A percentile compares a stretch with the other conserved stretches of the same genome.
Conservation (phyloP, 108 stramenopile genomes). For the Cyclotella choctawhatcheeana region DNA sequence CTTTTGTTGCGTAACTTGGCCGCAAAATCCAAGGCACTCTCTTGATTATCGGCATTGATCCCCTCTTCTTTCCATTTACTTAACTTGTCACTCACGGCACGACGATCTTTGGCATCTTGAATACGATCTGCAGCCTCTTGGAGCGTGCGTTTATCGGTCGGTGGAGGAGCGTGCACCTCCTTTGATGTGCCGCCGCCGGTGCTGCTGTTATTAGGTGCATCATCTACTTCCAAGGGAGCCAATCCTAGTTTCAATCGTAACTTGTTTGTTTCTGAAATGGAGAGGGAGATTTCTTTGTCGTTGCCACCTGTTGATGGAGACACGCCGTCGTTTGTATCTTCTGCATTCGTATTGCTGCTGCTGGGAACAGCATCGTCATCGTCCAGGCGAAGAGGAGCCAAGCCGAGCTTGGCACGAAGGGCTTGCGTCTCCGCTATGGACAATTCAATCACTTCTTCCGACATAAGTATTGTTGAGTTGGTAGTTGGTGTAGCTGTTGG, state of each 20-base stretch:
- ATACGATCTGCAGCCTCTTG: constrained; percentile 58
- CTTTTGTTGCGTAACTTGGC: constrained; percentile 56
- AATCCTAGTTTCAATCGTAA: constrained; percentile 79
- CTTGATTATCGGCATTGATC: constrained; percentile 10
- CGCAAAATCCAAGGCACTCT: constrained; percentile 68
- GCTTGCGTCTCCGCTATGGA: constrained; percentile 89
- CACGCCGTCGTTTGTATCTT: too few relatives aligned
- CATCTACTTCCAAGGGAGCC: constrained; percentile 48
- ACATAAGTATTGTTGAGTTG: neutral
- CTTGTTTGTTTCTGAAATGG: constrained; percentile 87
- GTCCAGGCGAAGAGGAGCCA: constrained; percentile 57
- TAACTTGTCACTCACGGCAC: constrained; percentile 55
- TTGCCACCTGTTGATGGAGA: too few relatives aligned
- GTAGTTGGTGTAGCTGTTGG: too few relatives aligned
- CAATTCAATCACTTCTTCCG: constrained; percentile 77
- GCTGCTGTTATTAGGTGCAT: neutral
- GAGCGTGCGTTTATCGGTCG: constrained; percentile 51
- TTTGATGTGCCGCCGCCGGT: constrained; percentile 32
- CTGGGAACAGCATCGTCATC: neutral
- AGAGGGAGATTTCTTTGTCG: constrained; percentile 81
- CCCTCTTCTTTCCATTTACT: constrained; percentile 22
- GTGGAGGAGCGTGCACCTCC: constrained; percentile 59
- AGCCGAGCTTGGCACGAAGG: constrained; percentile 75
- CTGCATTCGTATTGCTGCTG: constrained; percentile 8
- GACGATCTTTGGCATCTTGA: constrained; percentile 58